Conservation (phyloP, 2,329 filamentous ascomycete species). For the Alternaria ventricosa region DNA sequence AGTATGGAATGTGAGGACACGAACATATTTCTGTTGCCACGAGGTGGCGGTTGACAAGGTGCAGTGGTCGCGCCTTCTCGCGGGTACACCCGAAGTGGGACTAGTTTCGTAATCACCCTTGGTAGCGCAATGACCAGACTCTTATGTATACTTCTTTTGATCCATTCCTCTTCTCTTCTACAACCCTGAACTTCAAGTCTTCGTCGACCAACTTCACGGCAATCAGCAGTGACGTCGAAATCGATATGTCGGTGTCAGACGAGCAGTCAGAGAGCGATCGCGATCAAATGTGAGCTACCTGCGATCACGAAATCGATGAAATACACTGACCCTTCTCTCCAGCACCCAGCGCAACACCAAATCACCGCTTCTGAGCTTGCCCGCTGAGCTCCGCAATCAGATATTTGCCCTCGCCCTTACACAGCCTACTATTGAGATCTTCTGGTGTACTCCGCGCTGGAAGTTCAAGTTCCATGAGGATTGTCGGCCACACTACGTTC, state of each 20-base stretch:
- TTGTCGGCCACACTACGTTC: too few relatives aligned
- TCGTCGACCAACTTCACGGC: neutral
- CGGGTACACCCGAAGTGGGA: neutral
- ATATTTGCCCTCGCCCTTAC: neutral
- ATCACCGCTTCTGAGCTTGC: neutral
- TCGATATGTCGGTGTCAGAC: neutral
- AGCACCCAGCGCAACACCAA: neutral
- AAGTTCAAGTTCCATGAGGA: too few relatives aligned
- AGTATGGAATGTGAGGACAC: neutral
- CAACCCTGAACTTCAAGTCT: too few relatives aligned
- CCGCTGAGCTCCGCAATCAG: neutral
- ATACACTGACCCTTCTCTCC: neutral
- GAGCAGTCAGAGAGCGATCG: neutral
- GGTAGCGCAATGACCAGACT: neutral
- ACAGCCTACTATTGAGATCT: too few relatives aligned
- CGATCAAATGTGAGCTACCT: neutral
- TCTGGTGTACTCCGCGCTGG: too few relatives aligned
- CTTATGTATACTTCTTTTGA: too few relatives aligned
- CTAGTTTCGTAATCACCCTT: neutral
- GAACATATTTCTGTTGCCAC: neutral
- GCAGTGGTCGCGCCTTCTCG: neutral
- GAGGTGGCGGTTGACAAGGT: neutral
- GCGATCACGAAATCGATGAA: neutral
- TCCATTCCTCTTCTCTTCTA: neutral
- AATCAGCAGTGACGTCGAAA: accelerated